These are phyloP conservation scores for Penicillium bovifimosum DNA, from an alignment of 495 filamentous ascomycete genomes.

Conservation along the genomic window DNA sequence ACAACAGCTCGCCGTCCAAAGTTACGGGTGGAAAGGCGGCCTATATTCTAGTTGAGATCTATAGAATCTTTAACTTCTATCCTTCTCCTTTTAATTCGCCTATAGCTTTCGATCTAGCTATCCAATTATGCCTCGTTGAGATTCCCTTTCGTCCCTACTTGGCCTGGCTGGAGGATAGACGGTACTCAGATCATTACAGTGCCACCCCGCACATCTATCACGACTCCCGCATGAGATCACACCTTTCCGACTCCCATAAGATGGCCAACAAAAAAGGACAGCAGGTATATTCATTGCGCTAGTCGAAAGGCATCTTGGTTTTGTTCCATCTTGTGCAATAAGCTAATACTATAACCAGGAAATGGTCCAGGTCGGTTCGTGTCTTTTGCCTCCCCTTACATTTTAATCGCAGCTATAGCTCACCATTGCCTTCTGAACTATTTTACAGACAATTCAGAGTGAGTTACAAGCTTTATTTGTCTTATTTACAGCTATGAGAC, in stretches of 20 bases:
- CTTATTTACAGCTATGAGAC: not conserved
- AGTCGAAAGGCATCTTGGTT: not conserved
- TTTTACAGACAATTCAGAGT: conserved; percentile 47
- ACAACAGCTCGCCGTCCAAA: too few relatives aligned
- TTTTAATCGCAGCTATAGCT: conserved; percentile 22
- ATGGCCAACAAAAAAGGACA: conserved; percentile 64
- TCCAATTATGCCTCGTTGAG: conserved; percentile 1
- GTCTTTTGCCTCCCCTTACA: conserved; percentile 27
- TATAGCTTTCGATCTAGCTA: not conserved
- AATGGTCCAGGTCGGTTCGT: conserved; percentile 99
- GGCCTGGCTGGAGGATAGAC: conserved; percentile 17
- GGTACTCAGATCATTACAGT: conserved; percentile 7
- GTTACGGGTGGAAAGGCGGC: too few relatives aligned
- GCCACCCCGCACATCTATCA: conserved; percentile 23
- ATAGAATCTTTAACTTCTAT: not conserved
- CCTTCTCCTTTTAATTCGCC: not conserved
- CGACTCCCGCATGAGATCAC: conserved; percentile 21
- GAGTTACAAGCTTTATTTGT: conserved; percentile 22
- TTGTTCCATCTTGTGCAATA: not conserved
- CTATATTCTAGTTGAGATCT: not conserved
- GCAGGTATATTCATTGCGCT: conserved; percentile 49
- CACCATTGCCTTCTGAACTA: conserved; percentile 8
- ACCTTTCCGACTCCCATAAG: conserved; percentile 10
- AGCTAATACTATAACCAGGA: conserved; percentile 54
- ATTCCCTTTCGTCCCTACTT: conserved; percentile 5